Conservation (phyloP, 768 basidiomycete species). For the Peribolospora baueri region DNA sequence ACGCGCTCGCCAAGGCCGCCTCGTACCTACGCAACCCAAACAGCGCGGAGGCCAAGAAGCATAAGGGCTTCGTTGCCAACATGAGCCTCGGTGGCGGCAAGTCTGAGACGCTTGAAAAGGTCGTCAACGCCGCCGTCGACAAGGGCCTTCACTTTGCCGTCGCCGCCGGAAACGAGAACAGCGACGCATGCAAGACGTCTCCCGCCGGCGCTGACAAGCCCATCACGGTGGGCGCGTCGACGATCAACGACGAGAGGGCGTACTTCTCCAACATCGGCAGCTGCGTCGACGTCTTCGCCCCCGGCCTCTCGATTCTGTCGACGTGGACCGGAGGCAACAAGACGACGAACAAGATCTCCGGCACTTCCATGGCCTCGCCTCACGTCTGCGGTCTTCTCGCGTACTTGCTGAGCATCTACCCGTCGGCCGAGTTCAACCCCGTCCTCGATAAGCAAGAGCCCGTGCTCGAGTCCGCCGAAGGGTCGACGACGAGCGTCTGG, state of each 20-base stretch:
- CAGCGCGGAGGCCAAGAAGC: slow-evolving; percentile 38
- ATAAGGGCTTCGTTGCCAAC: slow-evolving; percentile 84
- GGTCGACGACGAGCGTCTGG: slow-evolving; percentile 32
- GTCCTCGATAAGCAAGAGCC: slow-evolving; percentile 13
- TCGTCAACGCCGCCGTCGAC: slow-evolving; percentile 63
- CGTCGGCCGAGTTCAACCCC: slow-evolving; percentile 6
- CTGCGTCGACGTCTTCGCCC: slow-evolving; percentile 57
- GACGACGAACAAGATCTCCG: slow-evolving; percentile 54
- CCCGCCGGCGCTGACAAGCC: slow-evolving; percentile 73
- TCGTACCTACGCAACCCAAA: background rate
- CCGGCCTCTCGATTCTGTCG: slow-evolving; percentile 55
- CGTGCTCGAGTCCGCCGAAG: slow-evolving; percentile 30
- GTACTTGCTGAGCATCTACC: slow-evolving; percentile 56
- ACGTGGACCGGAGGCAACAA: slow-evolving; percentile 45
- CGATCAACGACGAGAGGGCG: slow-evolving; percentile 22
- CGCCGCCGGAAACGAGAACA: slow-evolving; percentile 49
- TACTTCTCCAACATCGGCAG: slow-evolving; percentile 56
- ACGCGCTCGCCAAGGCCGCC: slow-evolving; percentile 29
- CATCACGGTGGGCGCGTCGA: slow-evolving; percentile 73
- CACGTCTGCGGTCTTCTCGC: slow-evolving; percentile 65
- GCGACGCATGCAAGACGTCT: slow-evolving; percentile 75
- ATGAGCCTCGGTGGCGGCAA: slow-evolving; percentile 97
- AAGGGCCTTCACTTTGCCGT: slow-evolving; percentile 84
- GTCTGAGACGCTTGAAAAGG: slow-evolving; percentile 53
- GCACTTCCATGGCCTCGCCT: slow-evolving; percentile 87